Evolutionary conservation across 2,329 filamentous ascomycete species (phyloP).

Genomic region (Fusarium sp.): DNA sequence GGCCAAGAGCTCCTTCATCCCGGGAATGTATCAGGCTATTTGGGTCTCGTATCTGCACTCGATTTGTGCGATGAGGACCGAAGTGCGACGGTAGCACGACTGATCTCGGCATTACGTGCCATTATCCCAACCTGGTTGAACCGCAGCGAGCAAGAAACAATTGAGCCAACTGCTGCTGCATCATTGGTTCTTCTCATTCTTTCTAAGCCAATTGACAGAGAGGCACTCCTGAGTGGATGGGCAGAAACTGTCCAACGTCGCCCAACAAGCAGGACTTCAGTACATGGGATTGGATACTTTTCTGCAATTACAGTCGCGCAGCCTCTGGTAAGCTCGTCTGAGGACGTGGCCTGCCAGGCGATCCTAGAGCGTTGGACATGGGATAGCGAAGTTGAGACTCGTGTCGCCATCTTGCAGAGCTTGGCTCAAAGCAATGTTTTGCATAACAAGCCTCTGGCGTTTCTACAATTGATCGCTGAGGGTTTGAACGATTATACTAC

Average conservation of each 20-base stretch:
- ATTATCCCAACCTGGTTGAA: slow-evolving; percentile 59
- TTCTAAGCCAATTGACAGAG: slow-evolving; percentile 49
- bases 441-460: slow-evolving; percentile 50
- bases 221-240: slow-evolving; percentile 58
- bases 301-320: slow-evolving; percentile 63
- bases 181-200: slow-evolving; percentile 61
- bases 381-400: slow-evolving; percentile 61
- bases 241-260: slow-evolving; percentile 52
- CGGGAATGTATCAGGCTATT: slow-evolving; percentile 29
- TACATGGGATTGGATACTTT: slow-evolving; percentile 61
- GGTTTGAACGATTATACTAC: slow-evolving; percentile 91
- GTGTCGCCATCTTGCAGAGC: slow-evolving; percentile 65
- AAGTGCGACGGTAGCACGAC: slow-evolving; percentile 16
- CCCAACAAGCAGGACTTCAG: slow-evolving; percentile 47
- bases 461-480: slow-evolving; percentile 60
- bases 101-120: slow-evolving; percentile 43
- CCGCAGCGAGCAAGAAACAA: slow-evolving; percentile 60
- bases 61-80: slow-evolving; percentile 10
- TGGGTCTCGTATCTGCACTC: slow-evolving; percentile 34
- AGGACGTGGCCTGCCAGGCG: slow-evolving; percentile 53
- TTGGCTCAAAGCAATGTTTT: slow-evolving; percentile 60
- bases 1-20: slow-evolving; percentile 43
- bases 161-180: slow-evolving; percentile 61
- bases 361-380: slow-evolving; percentile 63
- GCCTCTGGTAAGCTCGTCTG: slow-evolving; percentile 47